Base-by-base conservation (phyloP, 192 early-diverging fungal genomes). In the Cladochytrium replicatum region DNA sequence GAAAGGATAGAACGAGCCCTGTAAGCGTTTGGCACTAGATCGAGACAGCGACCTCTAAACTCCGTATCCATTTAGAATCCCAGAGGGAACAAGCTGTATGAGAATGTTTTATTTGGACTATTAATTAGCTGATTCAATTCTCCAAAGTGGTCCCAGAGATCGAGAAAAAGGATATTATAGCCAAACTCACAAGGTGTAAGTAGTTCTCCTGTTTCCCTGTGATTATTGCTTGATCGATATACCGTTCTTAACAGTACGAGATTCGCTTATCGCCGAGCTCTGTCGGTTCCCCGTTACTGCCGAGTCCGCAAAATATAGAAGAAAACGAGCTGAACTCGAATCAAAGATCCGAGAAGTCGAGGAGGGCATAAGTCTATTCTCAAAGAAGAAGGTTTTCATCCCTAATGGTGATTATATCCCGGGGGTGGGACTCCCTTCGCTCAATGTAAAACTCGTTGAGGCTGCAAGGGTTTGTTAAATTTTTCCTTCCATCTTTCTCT, bases 1-100 rank as follows among this genome's bases (percentile, higher is more conserved):
- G 29, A 55, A 11, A 46, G 31, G 1, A 55, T 77, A 28, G 58
- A 67, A 41, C 48, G 60, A 34, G 53, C 66, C 43, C 62, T 61
- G 72, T 74, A 50, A 38, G 50, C 44, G 5, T 25, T 43, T 7
- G 4, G 17, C 40, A 3, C 4, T 22, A 41, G 15, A 22, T 3
- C 13, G 5, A 22, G 17, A 22, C 13, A 21, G 40, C 13, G 4
- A 21, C 3, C 40, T 41, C 4, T 5, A 4, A 41, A 22, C n/a
- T 22, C 17, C 6, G 6, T 5, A 38, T 15, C 17, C 7, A 34
- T 32, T 22, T 40, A 70, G 60, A 39, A 71, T 75, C 29, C 72
- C 72, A 9, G 49, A 55, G 26, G 67, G 68, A 17, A 74, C 64
- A 65, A 63, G 39, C 29, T 25, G 66, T 66, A 60, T n/a, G n/a